Evolutionary conservation across 495 filamentous ascomycete genomes (phyloP), one percentile per base, ranked within the genome.

Genomic region (Penicillium argentinense): DNA sequence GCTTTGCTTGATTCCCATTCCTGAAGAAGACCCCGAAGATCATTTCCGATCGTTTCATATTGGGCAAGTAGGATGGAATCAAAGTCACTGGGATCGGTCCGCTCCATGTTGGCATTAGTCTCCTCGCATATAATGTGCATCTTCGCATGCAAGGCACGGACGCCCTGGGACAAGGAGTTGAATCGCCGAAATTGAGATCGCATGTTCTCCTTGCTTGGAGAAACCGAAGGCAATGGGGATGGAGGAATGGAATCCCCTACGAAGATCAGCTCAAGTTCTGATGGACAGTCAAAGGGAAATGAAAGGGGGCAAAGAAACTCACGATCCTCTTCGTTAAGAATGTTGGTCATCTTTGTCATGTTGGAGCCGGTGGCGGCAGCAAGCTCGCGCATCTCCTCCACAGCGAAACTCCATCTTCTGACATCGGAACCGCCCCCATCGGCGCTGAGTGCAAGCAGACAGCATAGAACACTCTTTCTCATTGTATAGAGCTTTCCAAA

Each of bases 121-220:
- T 96, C 90, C 67, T 98, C 93, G 25, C 91, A 84, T 33, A 97
- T 70, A 12, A 98, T 75, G 42, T 95, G 90, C 75, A 98, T 84
- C 66, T 96, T 97, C 21, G 93, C 93, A 64, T 97, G 92, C 18
- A 98, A 81, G 7, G 88, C 87, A 9, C 89, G 84, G 42, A 98
- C 92, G 14, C 91, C 91, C 51, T 91, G 87, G 1, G 90, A 95
- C 18, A 98, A 78, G 4, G 86, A 85, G 64, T 85, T 88, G 33
- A 98, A 75, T 57, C 91, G 89, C 48, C 88, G 82, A 37, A 95
- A 81, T 63, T 95, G 93, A 23, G 84, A 82, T 37, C 91, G 85
- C 62, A 91, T 80, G 30, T 85, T 80, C 49, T 97, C 91, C 39
- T 85, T 85, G 14, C 77, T 77, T 32, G 91, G 87, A 13, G 86